Evolutionary conservation across 108 stramenopile genomes (phyloP).

Genomic region (Nannochloropsis gaditana): DNA sequence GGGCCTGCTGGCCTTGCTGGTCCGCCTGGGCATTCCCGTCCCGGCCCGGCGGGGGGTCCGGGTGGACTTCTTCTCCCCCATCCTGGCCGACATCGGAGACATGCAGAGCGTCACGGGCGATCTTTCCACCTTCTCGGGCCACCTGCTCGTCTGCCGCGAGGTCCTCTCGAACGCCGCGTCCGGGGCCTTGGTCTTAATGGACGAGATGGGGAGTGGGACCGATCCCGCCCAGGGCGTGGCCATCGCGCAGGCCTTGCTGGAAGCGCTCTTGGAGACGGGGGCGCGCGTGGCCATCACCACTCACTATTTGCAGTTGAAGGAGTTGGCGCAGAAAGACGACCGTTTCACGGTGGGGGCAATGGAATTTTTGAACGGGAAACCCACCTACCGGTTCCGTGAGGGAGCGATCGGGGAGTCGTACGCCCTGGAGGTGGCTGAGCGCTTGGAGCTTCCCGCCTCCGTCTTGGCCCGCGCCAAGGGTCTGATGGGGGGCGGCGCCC

Average conservation of each 20-base stretch:
- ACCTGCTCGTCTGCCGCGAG: slow-evolving; percentile 70
- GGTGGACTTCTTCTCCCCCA: slow-evolving; percentile 70
- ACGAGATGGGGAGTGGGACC: slow-evolving; percentile 86
- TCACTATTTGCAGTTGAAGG: slow-evolving; percentile 82
- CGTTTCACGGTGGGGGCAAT: slow-evolving; percentile 80
- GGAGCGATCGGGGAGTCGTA: slow-evolving; percentile 86
- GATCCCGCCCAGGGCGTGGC: slow-evolving; percentile 90
- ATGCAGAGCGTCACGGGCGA: slow-evolving; percentile 82
- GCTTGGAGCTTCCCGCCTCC: slow-evolving; percentile 61
- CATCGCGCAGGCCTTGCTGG: slow-evolving; percentile 82
- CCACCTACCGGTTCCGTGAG: slow-evolving; percentile 78
- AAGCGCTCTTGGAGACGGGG: slow-evolving; percentile 72
- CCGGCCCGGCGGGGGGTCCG: slow-evolving; percentile 62
- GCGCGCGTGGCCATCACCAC: slow-evolving; percentile 84
- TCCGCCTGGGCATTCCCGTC: slow-evolving; percentile 75
- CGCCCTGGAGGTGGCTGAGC: slow-evolving; percentile 77
- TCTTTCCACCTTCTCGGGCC: slow-evolving; percentile 85
- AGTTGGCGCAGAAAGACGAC: slow-evolving; percentile 71
- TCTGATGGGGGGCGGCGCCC: slow-evolving; percentile 71
- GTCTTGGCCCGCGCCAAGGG: slow-evolving; percentile 69
- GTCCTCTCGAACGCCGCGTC: slow-evolving; percentile 38
- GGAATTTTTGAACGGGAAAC: slow-evolving; percentile 76
- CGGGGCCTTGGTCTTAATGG: slow-evolving; percentile 73
- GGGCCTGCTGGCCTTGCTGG: slow-evolving; percentile 78
- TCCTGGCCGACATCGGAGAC: slow-evolving; percentile 89